phyloP scores from a whole-genome alignment of 73 alveolate species.

The Paramecium sonneborni region DNA sequence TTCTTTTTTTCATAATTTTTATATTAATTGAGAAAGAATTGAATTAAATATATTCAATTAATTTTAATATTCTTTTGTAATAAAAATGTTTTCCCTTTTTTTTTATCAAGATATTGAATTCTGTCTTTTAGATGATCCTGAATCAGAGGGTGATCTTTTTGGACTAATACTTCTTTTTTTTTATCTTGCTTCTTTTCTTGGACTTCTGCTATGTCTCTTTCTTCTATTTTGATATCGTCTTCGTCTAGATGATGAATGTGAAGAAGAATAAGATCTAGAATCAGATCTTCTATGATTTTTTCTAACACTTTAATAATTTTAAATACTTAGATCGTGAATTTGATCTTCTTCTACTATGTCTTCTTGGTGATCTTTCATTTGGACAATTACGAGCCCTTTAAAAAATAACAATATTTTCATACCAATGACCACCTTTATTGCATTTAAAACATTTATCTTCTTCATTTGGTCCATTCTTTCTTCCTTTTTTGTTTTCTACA shows the following conservation, averaged over 20 bases:
- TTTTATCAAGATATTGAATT: constrained; percentile 18
- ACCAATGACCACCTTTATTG: constrained; percentile 53
- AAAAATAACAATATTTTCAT: too few species aligned
- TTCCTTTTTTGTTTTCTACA: neutral
- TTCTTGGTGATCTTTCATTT: constrained; percentile 44
- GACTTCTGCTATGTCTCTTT: constrained; percentile 29
- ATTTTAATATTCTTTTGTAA: neutral
- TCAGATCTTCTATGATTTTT: neutral
- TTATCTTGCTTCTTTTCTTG: neutral
- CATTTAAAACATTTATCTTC: constrained; percentile 46
- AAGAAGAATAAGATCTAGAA: constrained; percentile 8
- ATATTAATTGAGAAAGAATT: neutral
- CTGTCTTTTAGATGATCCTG: neutral
- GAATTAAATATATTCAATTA: neutral
- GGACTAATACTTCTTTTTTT: neutral
- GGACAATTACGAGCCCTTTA: constrained; percentile 51
- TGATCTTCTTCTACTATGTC: constrained; percentile 10
- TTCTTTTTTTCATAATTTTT: neutral
- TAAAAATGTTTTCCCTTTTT: neutral
- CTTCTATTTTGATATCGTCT: constrained; percentile 19
- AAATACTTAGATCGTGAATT: constrained; percentile 12
- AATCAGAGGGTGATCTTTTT: neutral
- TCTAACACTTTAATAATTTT: neutral
- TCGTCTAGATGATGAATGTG: constrained; percentile 38
- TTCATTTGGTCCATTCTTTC: constrained; percentile 5